These are phyloP conservation scores for Vitis amurensis DNA, from an alignment of 164 flowering plant species.

Conservation along the genomic window DNA sequence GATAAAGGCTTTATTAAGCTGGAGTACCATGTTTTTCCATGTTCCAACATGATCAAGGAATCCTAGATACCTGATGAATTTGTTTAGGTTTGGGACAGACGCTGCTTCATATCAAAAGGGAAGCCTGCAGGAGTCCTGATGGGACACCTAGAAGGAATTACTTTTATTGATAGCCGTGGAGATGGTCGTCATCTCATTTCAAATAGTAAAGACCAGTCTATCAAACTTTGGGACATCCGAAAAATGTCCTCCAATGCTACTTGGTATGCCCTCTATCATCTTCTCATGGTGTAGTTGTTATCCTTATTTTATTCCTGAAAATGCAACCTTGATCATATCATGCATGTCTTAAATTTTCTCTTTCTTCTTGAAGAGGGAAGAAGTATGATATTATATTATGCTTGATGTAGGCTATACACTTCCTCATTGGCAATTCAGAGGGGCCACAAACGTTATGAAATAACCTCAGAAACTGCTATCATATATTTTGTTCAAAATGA, in stretches of 20 bases:
- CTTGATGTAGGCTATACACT: too few species aligned
- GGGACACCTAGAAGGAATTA: constrained; percentile 94
- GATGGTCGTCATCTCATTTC: constrained; percentile 95
- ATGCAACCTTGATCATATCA: background rate
- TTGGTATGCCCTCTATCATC: constrained; percentile 37
- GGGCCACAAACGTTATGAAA: too few species aligned
- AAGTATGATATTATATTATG: too few species aligned
- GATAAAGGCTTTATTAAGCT: too few species aligned
- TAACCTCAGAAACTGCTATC: too few species aligned
- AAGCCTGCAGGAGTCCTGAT: constrained; percentile 70
- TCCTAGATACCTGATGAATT: too few species aligned
- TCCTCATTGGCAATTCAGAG: too few species aligned
- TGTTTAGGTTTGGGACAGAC: constrained; percentile 91
- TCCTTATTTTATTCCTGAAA: too few species aligned
- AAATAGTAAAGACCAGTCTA: constrained; percentile 91
- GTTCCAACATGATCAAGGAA: too few species aligned
- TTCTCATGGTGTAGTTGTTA: background rate
- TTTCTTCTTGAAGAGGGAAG: background rate
- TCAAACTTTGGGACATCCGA: constrained; percentile 94
- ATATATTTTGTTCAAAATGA: too few species aligned
- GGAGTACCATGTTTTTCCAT: too few species aligned
- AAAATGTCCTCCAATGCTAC: constrained; percentile 64
- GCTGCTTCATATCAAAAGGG: constrained; percentile 59
- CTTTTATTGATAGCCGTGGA: constrained; percentile 83
- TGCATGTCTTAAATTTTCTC: constrained; percentile 3